A percentile compares a stretch with the other conserved stretches of the same genome.
These are phyloP conservation scores for Oryza glumipatula DNA, from an alignment of 176 grass and related monocot genomes.

Conservation along the genomic window DNA sequence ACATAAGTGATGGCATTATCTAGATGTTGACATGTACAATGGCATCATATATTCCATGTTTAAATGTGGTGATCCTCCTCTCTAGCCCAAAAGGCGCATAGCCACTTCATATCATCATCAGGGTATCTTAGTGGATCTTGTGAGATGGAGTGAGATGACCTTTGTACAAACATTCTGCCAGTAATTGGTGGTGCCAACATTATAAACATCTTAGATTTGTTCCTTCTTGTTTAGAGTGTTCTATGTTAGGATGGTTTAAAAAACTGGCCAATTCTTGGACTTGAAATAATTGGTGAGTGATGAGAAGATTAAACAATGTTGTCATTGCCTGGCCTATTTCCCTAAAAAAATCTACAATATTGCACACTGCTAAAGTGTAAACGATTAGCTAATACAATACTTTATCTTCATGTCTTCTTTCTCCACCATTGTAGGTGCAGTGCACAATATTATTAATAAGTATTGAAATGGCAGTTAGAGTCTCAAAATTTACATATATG, in stretches of 20 bases:
- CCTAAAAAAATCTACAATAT: background rate
- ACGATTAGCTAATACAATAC: background rate
- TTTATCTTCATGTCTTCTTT: background rate
- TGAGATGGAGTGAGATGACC: background rate
- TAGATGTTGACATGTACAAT: background rate
- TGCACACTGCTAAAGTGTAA: background rate
- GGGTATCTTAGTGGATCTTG: background rate
- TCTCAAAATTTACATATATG: too few relatives aligned
- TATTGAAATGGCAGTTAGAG: background rate
- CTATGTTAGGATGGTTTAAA: background rate
- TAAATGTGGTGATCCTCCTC: background rate
- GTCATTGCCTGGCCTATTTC: too few relatives aligned
- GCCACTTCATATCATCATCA: background rate
- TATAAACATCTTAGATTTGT: background rate
- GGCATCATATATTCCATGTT: background rate
- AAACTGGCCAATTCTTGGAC: background rate
- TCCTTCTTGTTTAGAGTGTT: background rate
- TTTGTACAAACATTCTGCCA: background rate
- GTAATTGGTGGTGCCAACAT: background rate
- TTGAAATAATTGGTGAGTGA: background rate
- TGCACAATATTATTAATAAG: background rate
- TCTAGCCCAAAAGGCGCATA: background rate
- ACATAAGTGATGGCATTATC: background rate
- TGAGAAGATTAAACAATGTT: background rate
- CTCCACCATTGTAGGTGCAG: background rate